Base-by-base conservation (phyloP, 768 basidiomycete species). In the Lactarius hengduanensis region DNA sequence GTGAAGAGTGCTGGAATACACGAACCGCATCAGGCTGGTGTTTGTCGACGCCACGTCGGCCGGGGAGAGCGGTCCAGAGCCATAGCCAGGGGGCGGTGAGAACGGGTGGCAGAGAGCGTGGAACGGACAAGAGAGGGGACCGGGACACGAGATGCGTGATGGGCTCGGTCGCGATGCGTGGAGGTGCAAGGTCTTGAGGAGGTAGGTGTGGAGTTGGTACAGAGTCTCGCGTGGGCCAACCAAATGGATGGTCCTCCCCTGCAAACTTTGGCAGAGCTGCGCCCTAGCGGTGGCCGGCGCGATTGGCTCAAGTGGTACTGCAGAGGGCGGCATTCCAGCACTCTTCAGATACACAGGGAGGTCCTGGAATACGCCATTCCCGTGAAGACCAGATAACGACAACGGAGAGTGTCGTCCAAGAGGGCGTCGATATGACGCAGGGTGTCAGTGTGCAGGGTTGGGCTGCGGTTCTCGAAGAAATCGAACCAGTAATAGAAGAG, bases 121-220 rank as follows among this genome's bases (percentile, higher is more conserved):
- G n/a, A 57, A 59, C 8, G 58, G 61, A 41, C 68, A 69, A 18
- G 57, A 59, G 30, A 41, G 57, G 3, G 68, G 58, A 13, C 59
- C 61, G 20, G 68, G n/a, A 41, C 68, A 69, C 26, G 65, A 54
- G 8, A 40, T 15, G 2, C 32, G 58, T 26, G 8, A 1, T 15
- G 50, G 20, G 47, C 9, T 18, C 26, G 41, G 45, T 13, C 22
- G n/a, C 30, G 38, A 13, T 4, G 60, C 36, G 10, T 28, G 47
- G 32, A 47, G 22, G 10, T 36, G 47, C 40, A 67, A 54, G 26
- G 13, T 16, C 15, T 13, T 22, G 41, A 67, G 62, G 40, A 67
- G 59, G 30, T 58, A 64, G 15, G 47, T 59, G 40, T 67, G 66
- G 4, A 67, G 54, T 26, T 67, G 62, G 41, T 67, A 67, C 20